phyloP scores from a whole-genome alignment of 371 early-diverging fungal species.

The Mortierella sp. region DNA sequence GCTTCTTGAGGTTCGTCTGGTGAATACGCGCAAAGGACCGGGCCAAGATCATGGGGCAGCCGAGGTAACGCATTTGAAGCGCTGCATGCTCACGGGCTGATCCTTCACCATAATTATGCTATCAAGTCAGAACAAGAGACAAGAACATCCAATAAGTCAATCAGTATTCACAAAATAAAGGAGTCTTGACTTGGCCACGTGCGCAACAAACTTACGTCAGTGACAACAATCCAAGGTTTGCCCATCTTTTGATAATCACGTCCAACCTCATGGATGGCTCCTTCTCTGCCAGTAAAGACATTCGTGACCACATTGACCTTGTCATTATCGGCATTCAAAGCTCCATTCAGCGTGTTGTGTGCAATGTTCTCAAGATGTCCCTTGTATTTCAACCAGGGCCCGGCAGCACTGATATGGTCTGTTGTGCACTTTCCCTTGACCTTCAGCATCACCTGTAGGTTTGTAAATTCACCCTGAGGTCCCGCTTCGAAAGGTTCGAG shows the following conservation, averaged over 20 bases:
- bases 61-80: conserved; percentile 92
- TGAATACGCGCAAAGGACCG: conserved; percentile 98
- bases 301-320: conserved; percentile 87
- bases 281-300: conserved; percentile 74
- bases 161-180: neutral
- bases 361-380: conserved; percentile 97
- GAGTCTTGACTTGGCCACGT: neutral
- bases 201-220: conserved; percentile 69
- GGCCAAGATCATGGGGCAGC: conserved; percentile 89
- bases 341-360: conserved; percentile 96
- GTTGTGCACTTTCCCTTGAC: conserved; percentile 98
- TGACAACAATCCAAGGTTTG: conserved; percentile 93
- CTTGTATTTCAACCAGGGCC: conserved; percentile 97
- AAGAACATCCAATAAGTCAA: neutral
- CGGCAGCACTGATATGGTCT: conserved; percentile 96
- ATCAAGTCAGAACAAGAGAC: conserved; percentile 2
- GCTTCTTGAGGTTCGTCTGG: conserved; percentile 98
- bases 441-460: conserved; percentile 86
- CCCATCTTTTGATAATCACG: conserved; percentile 84
- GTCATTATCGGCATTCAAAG: conserved; percentile 91
- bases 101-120: conserved; percentile 98
- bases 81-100: conserved; percentile 98
- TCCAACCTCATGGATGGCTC: conserved; percentile 91
- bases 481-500: conserved; percentile 80
- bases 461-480: conserved; percentile 86